Evolutionary conservation across 179 eudicot genomes (phyloP).

Genomic region (Actinidia arguta): DNA sequence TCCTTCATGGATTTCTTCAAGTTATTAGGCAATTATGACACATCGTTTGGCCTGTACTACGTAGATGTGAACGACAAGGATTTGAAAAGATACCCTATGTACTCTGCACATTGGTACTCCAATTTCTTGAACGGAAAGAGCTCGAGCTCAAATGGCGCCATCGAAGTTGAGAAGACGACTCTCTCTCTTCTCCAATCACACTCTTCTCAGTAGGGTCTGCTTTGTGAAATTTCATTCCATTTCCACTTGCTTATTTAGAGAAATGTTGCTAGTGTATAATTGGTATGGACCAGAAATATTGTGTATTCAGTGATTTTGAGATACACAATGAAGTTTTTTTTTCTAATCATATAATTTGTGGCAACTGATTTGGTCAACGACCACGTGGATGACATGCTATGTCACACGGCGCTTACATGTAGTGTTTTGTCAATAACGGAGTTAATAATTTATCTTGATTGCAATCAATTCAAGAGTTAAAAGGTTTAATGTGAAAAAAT

Average conservation of each 20-base stretch:
- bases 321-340: neutral
- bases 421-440: too few species aligned
- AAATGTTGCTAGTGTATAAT: neutral
- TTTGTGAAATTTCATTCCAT: neutral
- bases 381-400: too few species aligned
- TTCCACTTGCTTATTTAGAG: too few species aligned
- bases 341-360: neutral
- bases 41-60: slow-evolving; percentile 54
- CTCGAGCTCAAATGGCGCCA: neutral
- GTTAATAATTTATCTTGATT: neutral
- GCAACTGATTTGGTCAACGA: too few species aligned
- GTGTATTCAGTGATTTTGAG: neutral
- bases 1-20: slow-evolving; percentile 67
- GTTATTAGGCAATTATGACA: slow-evolving; percentile 43
- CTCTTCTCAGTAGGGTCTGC: slow-evolving; percentile 11
- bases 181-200: slow-evolving; percentile 1
- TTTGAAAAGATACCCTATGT: slow-evolving; percentile 54
- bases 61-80: slow-evolving; percentile 60
- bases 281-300: neutral
- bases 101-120: slow-evolving; percentile 76
- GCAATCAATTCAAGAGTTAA: neutral
- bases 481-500: neutral
- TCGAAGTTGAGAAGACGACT: neutral
- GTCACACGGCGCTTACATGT: too few species aligned
- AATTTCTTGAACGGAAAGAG: slow-evolving; percentile 49